A percentile compares a stretch with the other conserved stretches of the same genome.
phyloP scores from a whole-genome alignment of 2,329 filamentous ascomycete genomes.

The Ophiostoma sp. region DNA sequence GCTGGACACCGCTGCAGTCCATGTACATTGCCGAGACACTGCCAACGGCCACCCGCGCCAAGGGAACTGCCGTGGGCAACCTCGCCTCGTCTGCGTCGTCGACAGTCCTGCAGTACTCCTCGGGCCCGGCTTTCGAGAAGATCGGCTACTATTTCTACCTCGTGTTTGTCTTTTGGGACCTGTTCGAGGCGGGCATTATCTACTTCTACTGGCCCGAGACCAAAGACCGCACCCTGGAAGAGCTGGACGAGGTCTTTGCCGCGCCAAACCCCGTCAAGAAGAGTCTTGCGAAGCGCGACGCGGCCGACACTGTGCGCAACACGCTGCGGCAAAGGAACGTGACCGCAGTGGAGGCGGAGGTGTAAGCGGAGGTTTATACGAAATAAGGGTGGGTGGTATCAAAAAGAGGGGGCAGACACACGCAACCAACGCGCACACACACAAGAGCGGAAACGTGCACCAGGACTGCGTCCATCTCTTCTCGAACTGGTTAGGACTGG shows the following conservation, averaged over 20 bases:
- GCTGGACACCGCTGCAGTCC: constrained; percentile 25
- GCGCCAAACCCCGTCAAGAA: constrained; percentile 25
- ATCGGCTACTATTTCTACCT: constrained; percentile 42
- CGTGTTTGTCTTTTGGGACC: constrained; percentile 41
- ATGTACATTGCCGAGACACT: constrained; percentile 27
- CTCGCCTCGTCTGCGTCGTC: constrained; percentile 24
- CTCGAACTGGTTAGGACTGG: background rate
- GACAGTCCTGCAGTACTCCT: constrained; percentile 42
- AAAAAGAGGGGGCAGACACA: background rate
- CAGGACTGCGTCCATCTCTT: background rate
- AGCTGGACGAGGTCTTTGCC: constrained; percentile 24
- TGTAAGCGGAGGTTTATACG: background rate
- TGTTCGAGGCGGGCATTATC: constrained; percentile 38
- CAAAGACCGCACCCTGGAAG: constrained; percentile 23
- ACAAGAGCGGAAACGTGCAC: background rate
- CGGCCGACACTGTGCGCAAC: constrained; percentile 7
- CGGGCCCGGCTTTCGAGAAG: constrained; percentile 35
- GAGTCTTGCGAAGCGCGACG: constrained; percentile 23
- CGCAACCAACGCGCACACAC: background rate
- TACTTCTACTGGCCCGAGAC: constrained; percentile 45
- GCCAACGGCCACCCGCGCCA: constrained; percentile 24
- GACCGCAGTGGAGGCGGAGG: background rate
- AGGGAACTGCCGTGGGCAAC: constrained; percentile 24
- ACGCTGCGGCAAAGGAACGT: constrained; percentile 1
- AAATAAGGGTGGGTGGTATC: background rate